phyloP scores from a whole-genome alignment of 106 monocot species.

The Phalaenopsis aphrodite region DNA sequence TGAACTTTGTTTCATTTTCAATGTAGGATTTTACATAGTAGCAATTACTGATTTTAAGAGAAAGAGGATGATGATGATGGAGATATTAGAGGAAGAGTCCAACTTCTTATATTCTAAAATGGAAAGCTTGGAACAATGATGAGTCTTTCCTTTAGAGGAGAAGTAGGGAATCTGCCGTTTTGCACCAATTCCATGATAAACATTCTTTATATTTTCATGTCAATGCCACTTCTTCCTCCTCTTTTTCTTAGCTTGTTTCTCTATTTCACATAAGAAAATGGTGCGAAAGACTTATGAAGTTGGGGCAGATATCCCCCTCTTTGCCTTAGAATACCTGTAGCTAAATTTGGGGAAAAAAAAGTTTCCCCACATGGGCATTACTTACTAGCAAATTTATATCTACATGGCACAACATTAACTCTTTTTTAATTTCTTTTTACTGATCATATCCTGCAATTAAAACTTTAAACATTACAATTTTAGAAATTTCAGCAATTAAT shows the following conservation, averaged over 20 bases:
- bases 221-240: not conserved
- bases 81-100: slow-evolving; percentile 9
- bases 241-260: too few species aligned
- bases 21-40: not conserved
- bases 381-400: too few species aligned
- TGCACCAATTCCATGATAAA: slow-evolving; percentile 12
- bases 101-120: slow-evolving; percentile 17
- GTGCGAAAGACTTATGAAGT: not conserved
- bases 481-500: not conserved
- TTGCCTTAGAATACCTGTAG: not conserved
- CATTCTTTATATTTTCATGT: slow-evolving; percentile 12
- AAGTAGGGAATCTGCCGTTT: slow-evolving; percentile 50
- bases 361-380: too few species aligned
- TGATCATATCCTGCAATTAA: too few species aligned
- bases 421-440: too few species aligned
- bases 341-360: too few species aligned
- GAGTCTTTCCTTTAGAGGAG: slow-evolving; percentile 60
- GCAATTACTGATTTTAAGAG: not conserved
- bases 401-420: too few species aligned
- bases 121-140: slow-evolving; percentile 43
- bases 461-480: too few species aligned
- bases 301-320: not conserved
- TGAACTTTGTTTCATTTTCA: slow-evolving; percentile 29
- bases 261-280: not conserved
- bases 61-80: not conserved